Evolutionary conservation across 371 early-diverging fungal species (phyloP).

Genomic region (Syncephalis plumigaleata): DNA sequence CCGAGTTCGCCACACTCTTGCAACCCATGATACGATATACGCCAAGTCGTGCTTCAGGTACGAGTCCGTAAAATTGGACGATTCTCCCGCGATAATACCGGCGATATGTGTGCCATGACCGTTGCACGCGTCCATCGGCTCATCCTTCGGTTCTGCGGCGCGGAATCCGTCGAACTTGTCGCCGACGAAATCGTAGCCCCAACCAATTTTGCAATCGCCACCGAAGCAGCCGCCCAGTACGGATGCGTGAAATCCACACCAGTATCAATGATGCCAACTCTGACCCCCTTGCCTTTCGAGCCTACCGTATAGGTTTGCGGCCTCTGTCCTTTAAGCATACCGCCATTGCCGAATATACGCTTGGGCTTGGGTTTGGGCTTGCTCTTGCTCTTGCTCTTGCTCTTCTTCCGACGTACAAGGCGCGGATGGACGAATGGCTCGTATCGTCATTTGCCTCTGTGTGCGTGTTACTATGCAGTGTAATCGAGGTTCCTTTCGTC

Average conservation of each 20-base stretch:
- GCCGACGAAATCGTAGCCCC: slow-evolving; percentile 24
- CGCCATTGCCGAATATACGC: too few relatives aligned
- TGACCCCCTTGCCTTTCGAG: slow-evolving; percentile 29
- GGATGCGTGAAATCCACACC: slow-evolving; percentile 38
- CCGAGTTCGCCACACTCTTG: slow-evolving; percentile 31
- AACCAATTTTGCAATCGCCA: slow-evolving; percentile 15
- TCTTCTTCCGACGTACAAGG: too few relatives aligned
- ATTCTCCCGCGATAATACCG: slow-evolving; percentile 32
- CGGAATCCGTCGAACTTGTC: slow-evolving; percentile 10
- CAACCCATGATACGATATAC: slow-evolving; percentile 42
- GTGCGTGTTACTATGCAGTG: too few relatives aligned
- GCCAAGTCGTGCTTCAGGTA: slow-evolving; percentile 35
- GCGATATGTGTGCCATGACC: slow-evolving; percentile 43
- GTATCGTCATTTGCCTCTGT: too few relatives aligned
- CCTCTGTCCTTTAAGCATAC: too few relatives aligned
- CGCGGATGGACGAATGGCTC: too few relatives aligned
- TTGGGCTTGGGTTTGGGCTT: too few relatives aligned
- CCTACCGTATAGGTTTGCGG: too few relatives aligned
- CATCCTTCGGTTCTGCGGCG: slow-evolving; percentile 19
- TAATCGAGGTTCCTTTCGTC: too few relatives aligned
- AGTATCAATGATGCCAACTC: slow-evolving; percentile 49
- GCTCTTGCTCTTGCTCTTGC: too few relatives aligned
- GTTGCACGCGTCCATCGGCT: slow-evolving; percentile 23
- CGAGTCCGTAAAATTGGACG: slow-evolving; percentile 28
- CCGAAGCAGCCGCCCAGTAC: slow-evolving; percentile 28